A percentile compares a stretch with the other conserved stretches of the same genome.
phyloP scores from a whole-genome alignment of 2,329 filamentous ascomycete genomes.

The Scleromitrula shiraiana region DNA sequence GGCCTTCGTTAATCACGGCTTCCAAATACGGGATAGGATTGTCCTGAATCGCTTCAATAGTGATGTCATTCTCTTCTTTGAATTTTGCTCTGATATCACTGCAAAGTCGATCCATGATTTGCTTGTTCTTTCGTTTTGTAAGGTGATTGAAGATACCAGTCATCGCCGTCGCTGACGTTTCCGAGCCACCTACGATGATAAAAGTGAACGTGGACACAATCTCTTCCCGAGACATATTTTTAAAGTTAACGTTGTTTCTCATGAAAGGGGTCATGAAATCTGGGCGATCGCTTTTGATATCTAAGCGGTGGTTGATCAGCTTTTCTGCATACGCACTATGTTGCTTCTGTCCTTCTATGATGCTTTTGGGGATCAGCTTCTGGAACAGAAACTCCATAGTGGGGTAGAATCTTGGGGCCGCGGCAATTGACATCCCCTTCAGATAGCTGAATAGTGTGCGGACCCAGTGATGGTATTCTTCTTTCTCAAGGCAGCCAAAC shows the following conservation, averaged over 20 bases:
- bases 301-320: constrained; percentile 10
- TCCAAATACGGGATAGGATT: neutral
- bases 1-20: neutral
- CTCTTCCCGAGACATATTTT: constrained; percentile 11
- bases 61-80: constrained; percentile 31
- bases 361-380: neutral
- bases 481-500: constrained; percentile 28
- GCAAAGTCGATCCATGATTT: constrained; percentile 26
- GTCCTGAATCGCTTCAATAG: constrained; percentile 16
- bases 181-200: constrained; percentile 11
- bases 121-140: constrained; percentile 23
- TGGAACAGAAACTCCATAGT: constrained; percentile 10
- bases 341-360: constrained; percentile 11
- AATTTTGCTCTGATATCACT: constrained; percentile 36
- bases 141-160: constrained; percentile 19
- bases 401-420: constrained; percentile 13
- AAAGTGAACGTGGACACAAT: constrained; percentile 3
- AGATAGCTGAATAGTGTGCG: constrained; percentile 21
- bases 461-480: constrained; percentile 25
- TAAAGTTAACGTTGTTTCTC: constrained; percentile 14
- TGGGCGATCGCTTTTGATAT: constrained; percentile 23
- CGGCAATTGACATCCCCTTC: constrained; percentile 14
- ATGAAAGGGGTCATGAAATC: constrained; percentile 29
- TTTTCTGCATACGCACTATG: constrained; percentile 17
- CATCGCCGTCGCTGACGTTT: constrained; percentile 13